Conservation (phyloP, 495 filamentous ascomycete genomes). For the Penicillium turbatum region DNA sequence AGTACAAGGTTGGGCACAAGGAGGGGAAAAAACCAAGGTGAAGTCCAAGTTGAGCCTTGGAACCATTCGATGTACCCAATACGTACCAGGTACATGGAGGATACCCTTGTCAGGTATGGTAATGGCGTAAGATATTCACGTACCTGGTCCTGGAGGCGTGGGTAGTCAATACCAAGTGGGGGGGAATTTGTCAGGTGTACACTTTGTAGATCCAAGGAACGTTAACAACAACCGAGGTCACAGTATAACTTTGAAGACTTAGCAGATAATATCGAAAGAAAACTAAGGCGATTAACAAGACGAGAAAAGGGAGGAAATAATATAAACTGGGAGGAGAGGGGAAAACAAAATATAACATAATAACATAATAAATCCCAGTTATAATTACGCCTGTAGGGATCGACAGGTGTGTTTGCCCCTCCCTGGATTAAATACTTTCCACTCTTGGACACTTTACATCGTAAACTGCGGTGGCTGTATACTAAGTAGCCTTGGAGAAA, state of each 20-base stretch:
- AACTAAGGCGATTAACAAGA: constrained; percentile 4
- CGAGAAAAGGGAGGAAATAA: constrained; percentile 9
- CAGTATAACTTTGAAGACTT: too few relatives aligned
- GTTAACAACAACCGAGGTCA: too few relatives aligned
- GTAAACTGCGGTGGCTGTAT: too few relatives aligned
- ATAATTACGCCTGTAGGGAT: constrained; percentile 21
- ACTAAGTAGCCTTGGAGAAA: too few relatives aligned
- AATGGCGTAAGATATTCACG: not conserved
- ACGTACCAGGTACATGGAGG: not conserved
- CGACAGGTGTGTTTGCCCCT: constrained; percentile 28
- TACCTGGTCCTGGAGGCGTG: constrained; percentile 13
- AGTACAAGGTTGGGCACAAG: constrained; percentile 14
- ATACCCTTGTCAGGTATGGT: not conserved
- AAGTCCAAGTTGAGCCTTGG: not conserved
- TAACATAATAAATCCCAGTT: constrained; percentile 4
- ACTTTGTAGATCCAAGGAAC: not conserved
- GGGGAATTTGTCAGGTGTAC: not conserved
- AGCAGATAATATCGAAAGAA: not conserved
- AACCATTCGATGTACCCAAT: not conserved
- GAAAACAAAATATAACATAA: not conserved
- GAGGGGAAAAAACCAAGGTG: constrained; percentile 4
- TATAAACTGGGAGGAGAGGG: constrained; percentile 9
- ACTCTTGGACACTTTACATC: not conserved
- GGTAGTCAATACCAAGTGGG: not conserved
- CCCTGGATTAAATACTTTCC: constrained; percentile 15